Conservation (phyloP, 2,329 filamentous ascomycete genomes). For the Colletotrichum destructivum region DNA sequence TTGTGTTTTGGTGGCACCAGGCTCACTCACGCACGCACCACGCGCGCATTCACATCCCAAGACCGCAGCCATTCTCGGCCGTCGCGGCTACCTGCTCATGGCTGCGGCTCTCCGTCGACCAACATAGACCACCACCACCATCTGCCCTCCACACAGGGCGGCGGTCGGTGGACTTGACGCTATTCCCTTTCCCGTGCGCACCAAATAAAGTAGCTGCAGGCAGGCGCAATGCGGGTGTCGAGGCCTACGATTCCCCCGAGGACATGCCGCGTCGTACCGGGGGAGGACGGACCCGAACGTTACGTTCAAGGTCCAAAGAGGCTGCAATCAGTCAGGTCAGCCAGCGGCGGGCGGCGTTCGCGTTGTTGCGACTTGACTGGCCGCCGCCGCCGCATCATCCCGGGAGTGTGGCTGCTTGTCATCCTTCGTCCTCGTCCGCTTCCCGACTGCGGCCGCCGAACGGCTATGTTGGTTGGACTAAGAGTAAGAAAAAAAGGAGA, state of each 20-base stretch:
- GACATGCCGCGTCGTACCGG: constrained; percentile 25
- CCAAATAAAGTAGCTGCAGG: constrained; percentile 26
- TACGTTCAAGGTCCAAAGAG: constrained; percentile 7
- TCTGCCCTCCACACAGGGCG: constrained; percentile 10
- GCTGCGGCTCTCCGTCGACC: constrained; percentile 37
- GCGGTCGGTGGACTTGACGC: constrained; percentile 18
- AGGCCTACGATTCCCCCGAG: constrained; percentile 2
- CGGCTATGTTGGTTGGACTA: neutral
- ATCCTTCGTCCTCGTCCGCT: neutral
- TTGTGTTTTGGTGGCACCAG: neutral
- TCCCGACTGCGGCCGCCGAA: neutral
- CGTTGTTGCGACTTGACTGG: constrained; percentile 8
- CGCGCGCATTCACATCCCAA: constrained; percentile 12
- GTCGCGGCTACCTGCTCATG: constrained; percentile 23
- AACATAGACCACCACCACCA: constrained; percentile 11
- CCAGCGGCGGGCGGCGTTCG: constrained; percentile 23
- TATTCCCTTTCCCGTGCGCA: constrained; percentile 34
- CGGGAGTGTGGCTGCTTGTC: neutral
- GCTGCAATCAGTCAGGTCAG: neutral
- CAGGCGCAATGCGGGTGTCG: neutral
- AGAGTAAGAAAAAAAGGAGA: neutral
- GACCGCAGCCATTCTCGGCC: constrained; percentile 27
- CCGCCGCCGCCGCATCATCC: constrained; percentile 4
- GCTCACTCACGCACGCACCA: too few species aligned
- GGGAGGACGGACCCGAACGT: constrained; percentile 8